Percentiles rank a stretch among this genome's conserved stretches.
These are phyloP conservation scores for Exsudoporus floridanus DNA, from an alignment of 1,284 basidiomycete genomes.

Conservation along the genomic window DNA sequence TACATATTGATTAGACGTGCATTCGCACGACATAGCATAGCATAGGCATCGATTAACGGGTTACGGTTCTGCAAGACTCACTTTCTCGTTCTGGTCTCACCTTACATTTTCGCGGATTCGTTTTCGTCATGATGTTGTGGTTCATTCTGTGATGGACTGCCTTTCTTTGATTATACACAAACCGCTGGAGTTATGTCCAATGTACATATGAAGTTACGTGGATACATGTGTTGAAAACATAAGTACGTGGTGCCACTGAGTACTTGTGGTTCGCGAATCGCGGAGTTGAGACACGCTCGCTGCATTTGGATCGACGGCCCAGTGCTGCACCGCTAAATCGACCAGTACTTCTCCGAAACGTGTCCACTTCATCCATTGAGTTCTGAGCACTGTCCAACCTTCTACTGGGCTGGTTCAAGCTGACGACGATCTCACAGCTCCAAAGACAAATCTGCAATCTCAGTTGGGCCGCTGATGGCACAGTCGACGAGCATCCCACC, in stretches of 20 bases:
- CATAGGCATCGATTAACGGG: constrained; percentile 1
- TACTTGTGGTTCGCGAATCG: too few relatives aligned
- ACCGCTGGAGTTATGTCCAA: not conserved
- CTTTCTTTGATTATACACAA: not conserved
- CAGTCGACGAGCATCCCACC: not conserved
- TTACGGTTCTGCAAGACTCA: constrained; percentile 6
- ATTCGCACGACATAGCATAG: constrained; percentile 18
- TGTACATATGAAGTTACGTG: not conserved
- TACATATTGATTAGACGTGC: constrained; percentile 13
- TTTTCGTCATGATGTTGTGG: too few relatives aligned
- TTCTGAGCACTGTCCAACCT: not conserved
- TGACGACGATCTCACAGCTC: not conserved
- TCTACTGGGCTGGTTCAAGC: not conserved
- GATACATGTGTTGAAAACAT: too few relatives aligned
- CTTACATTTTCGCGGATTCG: not conserved
- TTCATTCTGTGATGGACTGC: not conserved
- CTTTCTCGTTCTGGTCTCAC: not conserved
- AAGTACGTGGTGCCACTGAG: too few relatives aligned
- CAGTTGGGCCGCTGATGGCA: constrained; percentile 5
- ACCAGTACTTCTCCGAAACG: not conserved
- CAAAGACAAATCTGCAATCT: not conserved
- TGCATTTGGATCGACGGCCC: not conserved
- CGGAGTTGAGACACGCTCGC: constrained; percentile 15
- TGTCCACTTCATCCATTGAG: not conserved
- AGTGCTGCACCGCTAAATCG: not conserved